Conservation (phyloP, 129 eudicot species). For the Pseudognaphalium luteoalbum region DNA sequence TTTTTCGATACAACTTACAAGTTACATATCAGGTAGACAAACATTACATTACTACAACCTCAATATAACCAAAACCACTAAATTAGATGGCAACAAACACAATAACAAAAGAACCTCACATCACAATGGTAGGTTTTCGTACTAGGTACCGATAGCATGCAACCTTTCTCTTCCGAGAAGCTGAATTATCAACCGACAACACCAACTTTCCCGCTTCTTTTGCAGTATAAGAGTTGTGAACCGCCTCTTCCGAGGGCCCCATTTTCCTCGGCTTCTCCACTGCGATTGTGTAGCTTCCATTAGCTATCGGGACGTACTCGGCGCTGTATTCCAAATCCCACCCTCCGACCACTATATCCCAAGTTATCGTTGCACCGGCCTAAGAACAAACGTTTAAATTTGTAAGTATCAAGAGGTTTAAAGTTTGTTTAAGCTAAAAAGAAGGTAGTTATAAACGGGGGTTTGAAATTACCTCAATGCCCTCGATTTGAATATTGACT, state of each 20-base stretch:
- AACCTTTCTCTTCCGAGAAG: slow-evolving; percentile 66
- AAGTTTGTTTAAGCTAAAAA: neutral
- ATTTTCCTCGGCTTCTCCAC: slow-evolving; percentile 70
- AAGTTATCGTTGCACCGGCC: slow-evolving; percentile 82
- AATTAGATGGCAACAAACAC: slow-evolving; percentile 15
- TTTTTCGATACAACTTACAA: slow-evolving; percentile 16
- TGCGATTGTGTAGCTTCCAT: slow-evolving; percentile 72
- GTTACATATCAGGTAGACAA: slow-evolving; percentile 30
- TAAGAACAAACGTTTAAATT: slow-evolving; percentile 19
- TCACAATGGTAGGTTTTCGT: slow-evolving; percentile 45
- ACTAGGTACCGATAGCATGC: slow-evolving; percentile 89
- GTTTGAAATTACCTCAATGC: slow-evolving; percentile 70
- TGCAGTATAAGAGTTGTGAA: slow-evolving; percentile 73
- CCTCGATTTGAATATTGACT: slow-evolving; percentile 93
- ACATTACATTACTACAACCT: slow-evolving; percentile 18
- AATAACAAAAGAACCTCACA: slow-evolving; percentile 17
- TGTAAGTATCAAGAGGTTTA: neutral
- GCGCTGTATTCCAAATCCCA: slow-evolving; percentile 94
- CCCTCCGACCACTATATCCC: slow-evolving; percentile 96
- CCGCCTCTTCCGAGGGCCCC: slow-evolving; percentile 52
- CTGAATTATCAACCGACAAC: slow-evolving; percentile 75
- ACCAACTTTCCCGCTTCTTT: slow-evolving; percentile 80
- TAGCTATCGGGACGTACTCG: slow-evolving; percentile 61
- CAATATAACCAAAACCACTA: slow-evolving; percentile 31
- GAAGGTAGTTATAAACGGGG: neutral